Evolutionary conservation across 768 basidiomycete genomes (phyloP).

Genomic region (Scleroderma citrinum): DNA sequence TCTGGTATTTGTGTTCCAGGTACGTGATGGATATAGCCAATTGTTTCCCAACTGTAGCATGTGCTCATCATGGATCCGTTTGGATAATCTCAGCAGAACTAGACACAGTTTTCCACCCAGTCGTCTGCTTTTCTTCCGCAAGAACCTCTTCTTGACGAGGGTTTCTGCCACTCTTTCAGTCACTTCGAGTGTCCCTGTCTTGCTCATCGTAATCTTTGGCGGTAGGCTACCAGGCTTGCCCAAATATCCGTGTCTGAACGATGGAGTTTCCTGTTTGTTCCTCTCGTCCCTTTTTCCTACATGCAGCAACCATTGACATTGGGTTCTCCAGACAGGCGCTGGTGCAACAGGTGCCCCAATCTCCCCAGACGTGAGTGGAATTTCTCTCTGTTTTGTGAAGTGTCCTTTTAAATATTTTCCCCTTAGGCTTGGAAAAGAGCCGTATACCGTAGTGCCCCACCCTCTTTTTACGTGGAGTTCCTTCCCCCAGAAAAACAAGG

Average conservation of each 20-base stretch:
- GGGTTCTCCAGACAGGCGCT: constrained; percentile 9
- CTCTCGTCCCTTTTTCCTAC: not conserved
- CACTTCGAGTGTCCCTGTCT: too few species aligned
- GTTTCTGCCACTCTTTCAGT: not conserved
- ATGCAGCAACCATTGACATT: not conserved
- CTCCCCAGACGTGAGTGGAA: constrained; percentile 21
- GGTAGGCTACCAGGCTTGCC: constrained; percentile 1
- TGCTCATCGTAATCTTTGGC: not conserved
- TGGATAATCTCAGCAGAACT: constrained; percentile 3
- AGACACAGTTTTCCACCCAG: not conserved
- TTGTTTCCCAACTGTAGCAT: constrained; percentile 1
- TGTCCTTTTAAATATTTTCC: not conserved
- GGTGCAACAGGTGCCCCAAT: constrained; percentile 8
- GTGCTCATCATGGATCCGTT: constrained; percentile 2
- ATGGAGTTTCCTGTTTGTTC: constrained; percentile 11
- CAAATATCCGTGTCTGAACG: not conserved
- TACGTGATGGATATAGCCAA: constrained; percentile 8
- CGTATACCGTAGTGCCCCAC: constrained; percentile 53
- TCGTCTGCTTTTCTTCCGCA: not conserved
- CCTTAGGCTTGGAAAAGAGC: constrained; percentile 57
- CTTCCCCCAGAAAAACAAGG: constrained; percentile 55
- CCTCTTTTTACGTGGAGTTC: constrained; percentile 52
- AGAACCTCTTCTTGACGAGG: not conserved
- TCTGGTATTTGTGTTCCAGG: not conserved
- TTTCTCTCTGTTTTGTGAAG: not conserved